A percentile compares a stretch with the other conserved stretches of the same genome.
Evolutionary conservation across 2,329 filamentous ascomycete species (phyloP).

Genomic region (Verticillium isaacii): DNA sequence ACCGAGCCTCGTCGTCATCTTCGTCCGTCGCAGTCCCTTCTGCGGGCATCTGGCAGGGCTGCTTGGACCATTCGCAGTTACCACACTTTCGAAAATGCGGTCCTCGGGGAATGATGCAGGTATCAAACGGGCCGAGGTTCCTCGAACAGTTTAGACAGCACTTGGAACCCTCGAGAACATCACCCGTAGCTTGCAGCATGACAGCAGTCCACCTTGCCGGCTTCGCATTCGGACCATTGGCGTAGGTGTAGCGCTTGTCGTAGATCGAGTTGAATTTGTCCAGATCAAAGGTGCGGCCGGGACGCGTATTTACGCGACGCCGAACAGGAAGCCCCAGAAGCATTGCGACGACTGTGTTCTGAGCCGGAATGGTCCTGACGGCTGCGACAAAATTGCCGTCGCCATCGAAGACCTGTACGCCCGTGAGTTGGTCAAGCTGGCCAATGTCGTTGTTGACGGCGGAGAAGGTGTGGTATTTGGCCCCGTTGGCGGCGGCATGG

Average conservation of each 20-base stretch:
- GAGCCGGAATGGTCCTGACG: constrained; percentile 27
- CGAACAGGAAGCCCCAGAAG: constrained; percentile 31
- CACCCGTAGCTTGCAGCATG: constrained; percentile 46
- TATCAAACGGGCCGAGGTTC: constrained; percentile 37
- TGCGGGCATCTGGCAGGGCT: constrained; percentile 19
- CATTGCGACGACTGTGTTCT: constrained; percentile 33
- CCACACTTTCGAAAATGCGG: constrained; percentile 41
- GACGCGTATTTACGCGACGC: constrained; percentile 35
- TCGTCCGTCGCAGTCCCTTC: background rate
- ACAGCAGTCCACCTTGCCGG: constrained; percentile 38
- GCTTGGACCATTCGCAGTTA: constrained; percentile 46
- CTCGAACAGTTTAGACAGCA: constrained; percentile 37
- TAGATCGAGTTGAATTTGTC: constrained; percentile 35
- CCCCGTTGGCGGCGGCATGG: background rate
- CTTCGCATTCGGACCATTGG: constrained; percentile 14
- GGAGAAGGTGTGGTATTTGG: background rate
- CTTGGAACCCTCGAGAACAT: constrained; percentile 24
- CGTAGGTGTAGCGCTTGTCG: constrained; percentile 34
- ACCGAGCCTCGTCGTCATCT: background rate
- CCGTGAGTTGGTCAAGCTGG: background rate
- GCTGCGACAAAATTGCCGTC: constrained; percentile 31
- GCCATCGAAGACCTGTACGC: constrained; percentile 28
- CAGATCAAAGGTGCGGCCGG: constrained; percentile 33
- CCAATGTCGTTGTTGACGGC: background rate
- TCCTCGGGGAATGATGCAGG: constrained; percentile 38